Base-by-base conservation (phyloP, 805 yeast species). In the Teunomyces stri region DNA sequence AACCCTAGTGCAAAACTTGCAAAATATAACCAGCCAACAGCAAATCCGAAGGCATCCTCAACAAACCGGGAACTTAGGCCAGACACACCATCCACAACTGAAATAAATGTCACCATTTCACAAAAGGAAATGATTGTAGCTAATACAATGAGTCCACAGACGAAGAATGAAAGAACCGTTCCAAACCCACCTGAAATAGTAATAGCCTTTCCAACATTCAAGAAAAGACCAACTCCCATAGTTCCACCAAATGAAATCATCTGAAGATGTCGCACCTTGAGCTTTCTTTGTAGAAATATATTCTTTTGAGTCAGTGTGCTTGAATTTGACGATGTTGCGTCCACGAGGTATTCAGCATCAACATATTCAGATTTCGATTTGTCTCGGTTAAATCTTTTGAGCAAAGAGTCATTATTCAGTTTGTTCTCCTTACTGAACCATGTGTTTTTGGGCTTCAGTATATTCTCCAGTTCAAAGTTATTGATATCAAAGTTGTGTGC, bases 231-330 rank as follows among this genome's bases (percentile, higher is more conserved):
- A 12, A 87, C 92, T 1, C 94, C 94, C 4, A 87, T 62, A 0
- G 91, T 85, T 1, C 90, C 92, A 2, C 90, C 89, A 27, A 87
- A 69, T 0, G 91, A 87, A 41, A 87, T 82, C 82, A 86, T 84
- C 58, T 86, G 90, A 15, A 87, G 65, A 62, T 87, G 92, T 18
- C 89, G 66, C 25, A 82, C 80, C 45, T 76, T 76, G 38, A 87
- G 68, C 50, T 80, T 81, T 47, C 91, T 67, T 50, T 82, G 87
- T 39, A 83, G 56, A 29, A 55, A 58, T 10, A 47, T 47, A 9
- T 41, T 33, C 10, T 48, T 40, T 52, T 44, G 16, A 31, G 43
- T 5, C 13, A 21, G 12, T 43, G 44, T 16, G n/a, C 28, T 28
- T 11, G 44, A 31, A n/a, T 20, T 28, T 3, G 35, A 27, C 2